These are phyloP conservation scores for Polytolypa hystricis DNA, from an alignment of 2,329 filamentous ascomycete genomes.

Conservation along the genomic window DNA sequence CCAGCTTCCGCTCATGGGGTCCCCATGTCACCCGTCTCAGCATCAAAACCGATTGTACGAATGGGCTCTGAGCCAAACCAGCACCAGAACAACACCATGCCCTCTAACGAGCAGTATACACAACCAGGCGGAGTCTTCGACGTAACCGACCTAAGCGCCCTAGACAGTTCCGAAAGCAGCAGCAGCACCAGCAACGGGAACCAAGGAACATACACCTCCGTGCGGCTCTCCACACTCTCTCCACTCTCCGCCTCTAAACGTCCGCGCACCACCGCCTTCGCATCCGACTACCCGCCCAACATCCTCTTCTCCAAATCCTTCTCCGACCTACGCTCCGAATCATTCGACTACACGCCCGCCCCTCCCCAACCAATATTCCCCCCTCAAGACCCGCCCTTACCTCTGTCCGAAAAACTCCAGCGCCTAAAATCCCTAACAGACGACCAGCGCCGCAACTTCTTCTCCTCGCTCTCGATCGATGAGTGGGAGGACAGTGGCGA, in stretches of 20 bases:
- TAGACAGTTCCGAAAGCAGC: conserved; percentile 10
- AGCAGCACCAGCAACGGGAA: conserved; percentile 5
- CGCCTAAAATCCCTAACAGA: conserved; percentile 26
- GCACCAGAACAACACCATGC: conserved; percentile 1
- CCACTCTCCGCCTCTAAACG: conserved; percentile 19
- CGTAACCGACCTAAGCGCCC: conserved; percentile 12
- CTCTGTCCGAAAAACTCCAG: conserved; percentile 26
- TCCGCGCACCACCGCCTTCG: conserved; percentile 19
- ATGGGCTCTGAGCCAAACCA: conserved; percentile 15
- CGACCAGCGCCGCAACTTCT: conserved; percentile 38
- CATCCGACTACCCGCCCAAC: conserved; percentile 39
- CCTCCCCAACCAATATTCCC: conserved; percentile 15
- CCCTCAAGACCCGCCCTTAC: conserved; percentile 14
- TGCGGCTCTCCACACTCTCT: conserved; percentile 19
- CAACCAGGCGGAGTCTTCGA: conserved; percentile 11
- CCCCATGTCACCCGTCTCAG: conserved; percentile 2
- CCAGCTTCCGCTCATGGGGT: conserved; percentile 5
- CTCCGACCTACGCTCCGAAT: conserved; percentile 37
- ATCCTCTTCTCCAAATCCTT: conserved; percentile 37
- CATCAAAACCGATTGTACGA: conserved; percentile 1
- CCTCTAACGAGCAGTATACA: conserved; percentile 1
- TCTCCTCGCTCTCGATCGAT: conserved; percentile 40
- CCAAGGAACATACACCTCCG: conserved; percentile 8
- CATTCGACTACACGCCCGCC: conserved; percentile 36
- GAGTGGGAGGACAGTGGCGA: conserved; percentile 54